phyloP scores from a whole-genome alignment of 257 asterid genomes.

The Rubia yunnanensis region DNA sequence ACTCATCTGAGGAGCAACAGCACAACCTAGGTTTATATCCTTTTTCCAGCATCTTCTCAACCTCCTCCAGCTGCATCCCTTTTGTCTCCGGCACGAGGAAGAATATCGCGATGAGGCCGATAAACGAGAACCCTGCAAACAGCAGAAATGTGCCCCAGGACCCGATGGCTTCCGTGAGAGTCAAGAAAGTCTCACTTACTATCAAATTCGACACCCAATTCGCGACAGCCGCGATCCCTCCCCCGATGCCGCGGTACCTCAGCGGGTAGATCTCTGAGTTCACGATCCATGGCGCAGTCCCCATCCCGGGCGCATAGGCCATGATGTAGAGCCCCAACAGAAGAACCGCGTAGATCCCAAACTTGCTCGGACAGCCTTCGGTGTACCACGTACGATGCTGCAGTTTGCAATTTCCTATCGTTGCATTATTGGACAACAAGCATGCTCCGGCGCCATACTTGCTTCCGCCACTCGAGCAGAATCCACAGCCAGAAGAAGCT shows the following conservation, averaged over 20 bases:
- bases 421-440: constrained; percentile 18
- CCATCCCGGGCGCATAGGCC: constrained; percentile 64
- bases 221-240: constrained; percentile 79
- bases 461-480: constrained; percentile 40
- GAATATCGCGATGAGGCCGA: constrained; percentile 49
- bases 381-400: constrained; percentile 56
- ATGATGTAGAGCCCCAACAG: constrained; percentile 58
- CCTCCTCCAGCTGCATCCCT: constrained; percentile 68
- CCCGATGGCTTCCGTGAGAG: constrained; percentile 54
- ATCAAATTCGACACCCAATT: constrained; percentile 71
- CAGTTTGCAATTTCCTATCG: constrained; percentile 21
- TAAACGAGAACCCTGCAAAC: constrained; percentile 56
- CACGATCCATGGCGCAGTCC: constrained; percentile 75
- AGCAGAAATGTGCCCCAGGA: constrained; percentile 59
- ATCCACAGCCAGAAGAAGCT: constrained; percentile 37
- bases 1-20: background rate
- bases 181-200: constrained; percentile 63
- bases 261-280: constrained; percentile 79
- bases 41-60: constrained; percentile 65
- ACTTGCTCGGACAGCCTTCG: constrained; percentile 65
- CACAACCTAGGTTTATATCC: constrained; percentile 44
- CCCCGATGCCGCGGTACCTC: constrained; percentile 59
- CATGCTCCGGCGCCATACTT: constrained; percentile 65
- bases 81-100: constrained; percentile 77
- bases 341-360: constrained; percentile 48